These are phyloP conservation scores for Paraphoma chrysanthemicola DNA, from an alignment of 2,329 filamentous ascomycete genomes.

Conservation along the genomic window DNA sequence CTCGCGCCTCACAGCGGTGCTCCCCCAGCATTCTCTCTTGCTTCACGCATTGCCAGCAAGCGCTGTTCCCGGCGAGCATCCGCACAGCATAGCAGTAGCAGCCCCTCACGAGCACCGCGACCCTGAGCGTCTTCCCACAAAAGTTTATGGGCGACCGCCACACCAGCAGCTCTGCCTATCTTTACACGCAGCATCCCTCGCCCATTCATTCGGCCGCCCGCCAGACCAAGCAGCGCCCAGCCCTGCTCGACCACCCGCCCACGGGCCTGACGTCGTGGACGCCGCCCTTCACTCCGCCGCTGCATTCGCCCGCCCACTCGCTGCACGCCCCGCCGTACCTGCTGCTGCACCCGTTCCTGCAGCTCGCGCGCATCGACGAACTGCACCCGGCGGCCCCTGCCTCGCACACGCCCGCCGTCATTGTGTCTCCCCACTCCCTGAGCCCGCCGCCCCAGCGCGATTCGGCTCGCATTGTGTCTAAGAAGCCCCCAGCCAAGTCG, in stretches of 20 bases:
- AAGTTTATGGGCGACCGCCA: constrained; percentile 37
- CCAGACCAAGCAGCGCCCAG: constrained; percentile 15
- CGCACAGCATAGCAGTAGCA: constrained; percentile 6
- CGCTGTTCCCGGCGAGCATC: not conserved
- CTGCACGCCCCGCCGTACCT: constrained; percentile 21
- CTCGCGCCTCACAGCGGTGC: not conserved
- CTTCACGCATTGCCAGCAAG: not conserved
- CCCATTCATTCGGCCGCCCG: constrained; percentile 19
- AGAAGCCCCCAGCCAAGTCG: constrained; percentile 37
- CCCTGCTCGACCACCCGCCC: constrained; percentile 11
- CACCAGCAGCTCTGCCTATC: constrained; percentile 25
- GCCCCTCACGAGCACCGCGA: not conserved
- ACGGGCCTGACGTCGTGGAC: constrained; percentile 17
- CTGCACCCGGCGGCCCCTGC: constrained; percentile 22
- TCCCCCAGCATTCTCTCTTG: not conserved
- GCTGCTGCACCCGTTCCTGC: constrained; percentile 37
- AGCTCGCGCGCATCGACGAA: constrained; percentile 38
- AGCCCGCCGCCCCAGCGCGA: constrained; percentile 44
- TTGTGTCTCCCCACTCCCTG: constrained; percentile 48
- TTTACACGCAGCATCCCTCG: constrained; percentile 29
- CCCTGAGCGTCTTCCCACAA: constrained; percentile 7
- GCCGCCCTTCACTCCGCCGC: constrained; percentile 15
- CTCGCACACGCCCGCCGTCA: constrained; percentile 42
- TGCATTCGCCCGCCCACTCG: constrained; percentile 16
- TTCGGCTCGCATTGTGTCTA: constrained; percentile 33